A percentile compares a stretch with the other conserved stretches of the same genome.
phyloP scores from a whole-genome alignment of 2,329 filamentous ascomycete species.

The Cryphonectria parasitica region DNA sequence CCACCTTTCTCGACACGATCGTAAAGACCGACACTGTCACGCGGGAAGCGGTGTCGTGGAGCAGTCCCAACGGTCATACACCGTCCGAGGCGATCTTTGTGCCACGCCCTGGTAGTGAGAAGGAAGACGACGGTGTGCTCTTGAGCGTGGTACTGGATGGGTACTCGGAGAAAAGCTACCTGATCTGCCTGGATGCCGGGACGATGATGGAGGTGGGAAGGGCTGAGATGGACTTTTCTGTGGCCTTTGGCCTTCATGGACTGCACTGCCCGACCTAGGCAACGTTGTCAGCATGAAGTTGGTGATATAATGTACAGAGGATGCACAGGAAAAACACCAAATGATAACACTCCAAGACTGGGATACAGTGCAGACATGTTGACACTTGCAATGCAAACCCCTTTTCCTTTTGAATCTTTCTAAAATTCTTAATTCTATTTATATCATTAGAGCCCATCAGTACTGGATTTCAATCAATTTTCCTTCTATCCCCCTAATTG shows the following conservation, averaged over 20 bases:
- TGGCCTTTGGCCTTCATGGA: slow-evolving; percentile 70
- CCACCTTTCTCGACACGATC: slow-evolving; percentile 64
- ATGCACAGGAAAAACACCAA: too few relatives aligned
- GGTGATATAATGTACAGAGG: too few relatives aligned
- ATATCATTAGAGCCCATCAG: too few relatives aligned
- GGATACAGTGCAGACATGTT: too few relatives aligned
- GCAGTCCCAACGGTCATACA: slow-evolving; percentile 59
- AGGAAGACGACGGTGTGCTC: slow-evolving; percentile 43
- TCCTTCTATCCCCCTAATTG: too few relatives aligned
- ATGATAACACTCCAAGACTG: too few relatives aligned
- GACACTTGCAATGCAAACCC: too few relatives aligned
- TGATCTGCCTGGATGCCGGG: slow-evolving; percentile 66
- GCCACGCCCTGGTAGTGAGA: slow-evolving; percentile 46
- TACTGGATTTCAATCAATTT: too few relatives aligned
- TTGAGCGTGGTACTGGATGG: slow-evolving; percentile 65
- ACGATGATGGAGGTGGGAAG: slow-evolving; percentile 67
- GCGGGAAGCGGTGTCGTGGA: slow-evolving; percentile 59
- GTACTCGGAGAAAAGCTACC: slow-evolving; percentile 60
- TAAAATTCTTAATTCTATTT: too few relatives aligned
- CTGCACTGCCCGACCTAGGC: slow-evolving; percentile 41
- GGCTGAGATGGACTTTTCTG: slow-evolving; percentile 63
- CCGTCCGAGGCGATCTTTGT: slow-evolving; percentile 74
- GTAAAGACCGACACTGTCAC: slow-evolving; percentile 67
- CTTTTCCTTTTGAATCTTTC: too few relatives aligned
- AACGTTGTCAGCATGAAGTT: neutral